Percentiles rank a stretch among this genome's conserved stretches.
phyloP scores from a whole-genome alignment of 306 rosid genomes.

The Cotoneaster glaucophyllus region DNA sequence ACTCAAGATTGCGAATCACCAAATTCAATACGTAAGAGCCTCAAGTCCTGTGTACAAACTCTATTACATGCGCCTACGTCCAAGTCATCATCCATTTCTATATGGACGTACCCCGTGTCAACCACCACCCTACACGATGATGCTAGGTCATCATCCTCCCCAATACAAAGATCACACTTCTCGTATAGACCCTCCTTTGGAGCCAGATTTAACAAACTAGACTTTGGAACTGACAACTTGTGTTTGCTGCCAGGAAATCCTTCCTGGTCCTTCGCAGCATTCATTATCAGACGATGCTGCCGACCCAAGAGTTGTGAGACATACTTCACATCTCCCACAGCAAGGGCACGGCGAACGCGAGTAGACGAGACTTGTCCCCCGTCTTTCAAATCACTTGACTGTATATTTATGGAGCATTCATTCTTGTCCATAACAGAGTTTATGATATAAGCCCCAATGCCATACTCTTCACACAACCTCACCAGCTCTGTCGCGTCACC shows the following conservation, averaged over 20 bases:
- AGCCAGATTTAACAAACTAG: slow-evolving; percentile 65
- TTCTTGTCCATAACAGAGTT: slow-evolving; percentile 86
- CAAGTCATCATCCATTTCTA: slow-evolving; percentile 43
- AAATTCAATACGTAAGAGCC: slow-evolving; percentile 63
- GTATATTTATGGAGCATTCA: slow-evolving; percentile 21
- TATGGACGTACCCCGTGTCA: slow-evolving; percentile 51
- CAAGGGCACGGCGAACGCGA: slow-evolving; percentile 74
- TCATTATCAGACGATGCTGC: slow-evolving; percentile 60
- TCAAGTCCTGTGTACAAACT: slow-evolving; percentile 40
- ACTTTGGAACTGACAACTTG: slow-evolving; percentile 57
- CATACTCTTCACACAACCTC: slow-evolving; percentile 72
- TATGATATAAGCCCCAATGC: slow-evolving; percentile 70
- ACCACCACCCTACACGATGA: slow-evolving; percentile 61
- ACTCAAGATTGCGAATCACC: slow-evolving; percentile 40
- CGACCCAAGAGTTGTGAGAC: slow-evolving; percentile 85
- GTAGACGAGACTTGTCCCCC: slow-evolving; percentile 92
- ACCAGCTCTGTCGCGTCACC: slow-evolving; percentile 73
- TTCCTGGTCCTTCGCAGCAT: slow-evolving; percentile 39
- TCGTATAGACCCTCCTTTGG: slow-evolving; percentile 90
- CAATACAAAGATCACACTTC: slow-evolving; percentile 42
- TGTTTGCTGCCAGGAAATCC: slow-evolving; percentile 28
- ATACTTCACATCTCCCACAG: slow-evolving; percentile 72
- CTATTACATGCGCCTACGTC: slow-evolving; percentile 4
- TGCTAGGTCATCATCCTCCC: slow-evolving; percentile 21
- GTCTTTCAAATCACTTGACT: slow-evolving; percentile 50